Evolutionary conservation across 1,284 basidiomycete species (phyloP).

Genomic region (Schizopora paradoxa): DNA sequence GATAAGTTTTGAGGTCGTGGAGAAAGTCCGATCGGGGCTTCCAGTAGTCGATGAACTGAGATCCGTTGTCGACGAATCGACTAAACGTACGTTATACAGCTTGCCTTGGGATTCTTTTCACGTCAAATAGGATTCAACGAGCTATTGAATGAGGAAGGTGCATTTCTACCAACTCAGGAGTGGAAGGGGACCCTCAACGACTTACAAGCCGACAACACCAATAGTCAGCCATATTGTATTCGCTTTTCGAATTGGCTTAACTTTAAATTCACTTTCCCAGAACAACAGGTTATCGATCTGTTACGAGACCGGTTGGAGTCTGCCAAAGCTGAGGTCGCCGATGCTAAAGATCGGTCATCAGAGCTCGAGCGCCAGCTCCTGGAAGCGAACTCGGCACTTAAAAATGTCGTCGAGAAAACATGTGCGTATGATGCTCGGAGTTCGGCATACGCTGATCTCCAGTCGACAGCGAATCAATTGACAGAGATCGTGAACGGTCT

Average conservation of each 20-base stretch:
- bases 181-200: slow-evolving; percentile 11
- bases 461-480: no score
- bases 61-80: slow-evolving; percentile 2
- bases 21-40: background rate
- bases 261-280: slow-evolving; percentile 1
- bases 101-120: background rate
- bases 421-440: no score
- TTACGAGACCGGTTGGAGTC: slow-evolving; percentile 16
- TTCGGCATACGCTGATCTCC: no score
- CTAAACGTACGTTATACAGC: slow-evolving; percentile 8
- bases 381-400: no score
- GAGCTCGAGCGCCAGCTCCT: slow-evolving; percentile 9
- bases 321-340: slow-evolving; percentile 12
- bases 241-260: background rate
- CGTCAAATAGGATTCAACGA: slow-evolving; percentile 6
- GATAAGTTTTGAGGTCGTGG: slow-evolving; percentile 4
- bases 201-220: slow-evolving; percentile 5
- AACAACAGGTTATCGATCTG: slow-evolving; percentile 16
- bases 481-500: no score
- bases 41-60: slow-evolving; percentile 5
- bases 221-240: slow-evolving; percentile 2
- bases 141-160: slow-evolving; percentile 1
- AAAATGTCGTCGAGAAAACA: no score
- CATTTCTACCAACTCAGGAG: slow-evolving; percentile 6
- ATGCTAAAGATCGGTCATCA: slow-evolving; percentile 11